phyloP scores from a whole-genome alignment of 208 protist genomes.

The Plasmodiophora brassicae region DNA sequence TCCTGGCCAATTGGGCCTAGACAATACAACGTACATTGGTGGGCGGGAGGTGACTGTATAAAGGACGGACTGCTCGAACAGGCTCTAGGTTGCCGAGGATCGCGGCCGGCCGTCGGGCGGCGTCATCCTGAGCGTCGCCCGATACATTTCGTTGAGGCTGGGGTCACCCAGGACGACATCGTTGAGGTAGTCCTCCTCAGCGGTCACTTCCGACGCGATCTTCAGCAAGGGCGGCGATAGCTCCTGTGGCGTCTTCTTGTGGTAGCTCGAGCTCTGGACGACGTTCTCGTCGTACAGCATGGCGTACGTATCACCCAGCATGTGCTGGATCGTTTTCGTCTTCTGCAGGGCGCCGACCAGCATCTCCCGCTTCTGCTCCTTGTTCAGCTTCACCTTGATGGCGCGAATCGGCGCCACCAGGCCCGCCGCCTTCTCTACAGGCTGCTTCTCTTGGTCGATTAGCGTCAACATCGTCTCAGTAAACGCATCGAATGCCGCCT shows the following conservation, averaged over 20 bases:
- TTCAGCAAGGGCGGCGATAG: neutral
- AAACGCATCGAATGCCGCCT: neutral
- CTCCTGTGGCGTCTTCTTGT: neutral
- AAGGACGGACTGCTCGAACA: no score
- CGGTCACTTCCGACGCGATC: no score
- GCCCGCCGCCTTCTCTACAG: neutral
- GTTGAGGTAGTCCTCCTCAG: neutral
- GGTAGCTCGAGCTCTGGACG: neutral
- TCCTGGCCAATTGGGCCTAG: neutral
- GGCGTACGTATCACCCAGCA: neutral
- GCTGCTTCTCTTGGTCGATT: neutral
- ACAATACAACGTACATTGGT: neutral
- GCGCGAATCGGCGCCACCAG: neutral
- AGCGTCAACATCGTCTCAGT: neutral
- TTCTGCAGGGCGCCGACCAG: neutral
- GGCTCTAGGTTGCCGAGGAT: no score
- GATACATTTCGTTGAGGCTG: neutral
- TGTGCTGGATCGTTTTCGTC: neutral
- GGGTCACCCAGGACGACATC: neutral
- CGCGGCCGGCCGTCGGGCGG: no score
- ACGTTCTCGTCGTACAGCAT: neutral
- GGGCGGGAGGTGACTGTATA: no score
- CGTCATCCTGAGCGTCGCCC: neutral
- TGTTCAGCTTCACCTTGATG: neutral
- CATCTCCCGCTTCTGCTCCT: conserved; percentile 31